Evolutionary conservation across 345 rosid species (phyloP), one percentile per base, ranked within the genome.

Genomic region (Microthlaspi erraticum): DNA sequence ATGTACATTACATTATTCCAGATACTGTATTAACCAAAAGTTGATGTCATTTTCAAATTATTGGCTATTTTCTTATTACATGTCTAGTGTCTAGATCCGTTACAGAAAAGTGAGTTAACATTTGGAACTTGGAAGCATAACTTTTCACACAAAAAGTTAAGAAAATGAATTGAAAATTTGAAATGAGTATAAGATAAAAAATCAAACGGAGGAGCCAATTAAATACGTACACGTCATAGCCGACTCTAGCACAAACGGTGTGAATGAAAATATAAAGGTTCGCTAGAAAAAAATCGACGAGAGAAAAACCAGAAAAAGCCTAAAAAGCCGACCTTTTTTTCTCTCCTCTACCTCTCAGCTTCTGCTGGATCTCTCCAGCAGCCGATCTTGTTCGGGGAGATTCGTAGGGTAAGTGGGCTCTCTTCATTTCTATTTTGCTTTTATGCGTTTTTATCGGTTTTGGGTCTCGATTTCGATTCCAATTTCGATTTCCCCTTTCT

Each of bases 331-430:
- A 68, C 18, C 64, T 52, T 74, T 74, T 17, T 43, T 36, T 26
- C 68, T 68, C 45, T 55, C 64, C 45, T 60, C 54, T 50, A 39
- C 29, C 37, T 68, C 78, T 75, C 68, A 67, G 78, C 70, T 75
- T 61, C 74, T 68, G 79, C 79, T 75, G 79, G 74, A 69, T 75
- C 78, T 74, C 72, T 74, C 78, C 72, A 66, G 78, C 72, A 74
- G 73, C 36, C 49, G 38, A 74, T 74, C 78, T 53, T 61, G 43
- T 60, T 68, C 51, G 39, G 73, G 54, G 74, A 61, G 74, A 75
- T 61, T 75, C 74, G 16, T 62, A n/a, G 58, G 70, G 79, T 68
- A 75, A 62, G 12, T 0, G 2, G 0, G 46, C 10, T 54, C 65
- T 68, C 17, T 46, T 38, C 36, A 13, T 68, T 34, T 38, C 50